Conservation (phyloP, 768 basidiomycete genomes). For the Mycena epipterygia region DNA sequence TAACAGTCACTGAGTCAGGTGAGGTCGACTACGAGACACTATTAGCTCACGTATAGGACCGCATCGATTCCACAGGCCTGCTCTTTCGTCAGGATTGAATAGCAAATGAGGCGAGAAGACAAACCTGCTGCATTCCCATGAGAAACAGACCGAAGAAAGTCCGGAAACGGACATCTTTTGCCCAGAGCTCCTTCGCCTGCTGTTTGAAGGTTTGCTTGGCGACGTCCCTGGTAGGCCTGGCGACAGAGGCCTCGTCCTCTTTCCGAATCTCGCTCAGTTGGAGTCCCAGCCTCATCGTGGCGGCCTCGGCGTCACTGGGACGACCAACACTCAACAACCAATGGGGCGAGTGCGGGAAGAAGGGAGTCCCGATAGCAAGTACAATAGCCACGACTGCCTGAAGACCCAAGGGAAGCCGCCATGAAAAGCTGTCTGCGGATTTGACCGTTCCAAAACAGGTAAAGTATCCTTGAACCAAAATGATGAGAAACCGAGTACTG, state of each 20-base stretch:
- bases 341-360: slow-evolving; percentile 57
- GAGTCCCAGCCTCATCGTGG: slow-evolving; percentile 42
- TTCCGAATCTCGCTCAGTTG: slow-evolving; percentile 46
- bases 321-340: slow-evolving; percentile 55
- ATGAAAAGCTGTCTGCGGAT: slow-evolving; percentile 47
- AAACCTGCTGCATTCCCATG: slow-evolving; percentile 59
- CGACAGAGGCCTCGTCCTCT: slow-evolving; percentile 22
- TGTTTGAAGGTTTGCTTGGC: slow-evolving; percentile 29
- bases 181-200: slow-evolving; percentile 41
- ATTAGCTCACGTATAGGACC: slow-evolving; percentile 45
- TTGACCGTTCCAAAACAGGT: slow-evolving; percentile 54
- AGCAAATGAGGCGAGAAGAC: background rate
- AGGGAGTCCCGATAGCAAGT: slow-evolving; percentile 45
- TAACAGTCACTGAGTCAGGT: too few relatives aligned
- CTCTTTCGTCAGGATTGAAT: slow-evolving; percentile 21
- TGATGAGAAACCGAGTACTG: background rate
- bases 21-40: background rate
- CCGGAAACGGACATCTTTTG: slow-evolving; percentile 45
- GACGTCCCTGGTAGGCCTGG: background rate
- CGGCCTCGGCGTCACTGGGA: slow-evolving; percentile 47
- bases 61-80: slow-evolving; percentile 52
- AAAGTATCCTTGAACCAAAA: slow-evolving; percentile 49
- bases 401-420: slow-evolving; percentile 54
- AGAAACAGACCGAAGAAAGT: slow-evolving; percentile 58
- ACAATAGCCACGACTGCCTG: slow-evolving; percentile 47